Evolutionary conservation across 148 eudicot genomes (phyloP).

Genomic region (Heliosperma pusillum): DNA sequence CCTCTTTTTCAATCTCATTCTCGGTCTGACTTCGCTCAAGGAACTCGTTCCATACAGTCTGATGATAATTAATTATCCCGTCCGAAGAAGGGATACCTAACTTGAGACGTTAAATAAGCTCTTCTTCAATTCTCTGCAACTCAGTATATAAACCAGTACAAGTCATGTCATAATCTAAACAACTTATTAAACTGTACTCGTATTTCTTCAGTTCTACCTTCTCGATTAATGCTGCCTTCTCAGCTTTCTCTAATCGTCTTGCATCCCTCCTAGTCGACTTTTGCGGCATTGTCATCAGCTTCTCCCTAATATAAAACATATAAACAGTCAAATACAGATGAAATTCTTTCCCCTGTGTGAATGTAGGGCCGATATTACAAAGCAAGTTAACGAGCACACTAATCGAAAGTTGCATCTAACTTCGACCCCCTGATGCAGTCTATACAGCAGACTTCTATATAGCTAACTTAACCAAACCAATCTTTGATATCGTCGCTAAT

Average conservation of each 20-base stretch:
- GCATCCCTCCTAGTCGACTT: constrained; percentile 65
- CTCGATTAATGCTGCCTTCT: constrained; percentile 66
- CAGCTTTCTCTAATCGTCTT: constrained; percentile 79
- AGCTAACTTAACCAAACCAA: no score
- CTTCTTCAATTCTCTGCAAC: constrained; percentile 81
- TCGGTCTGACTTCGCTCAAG: constrained; percentile 30
- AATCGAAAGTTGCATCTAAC: no score
- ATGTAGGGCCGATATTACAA: no score
- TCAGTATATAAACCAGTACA: background rate
- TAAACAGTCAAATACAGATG: background rate
- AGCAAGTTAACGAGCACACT: no score
- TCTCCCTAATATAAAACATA: constrained; percentile 54
- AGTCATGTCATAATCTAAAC: background rate
- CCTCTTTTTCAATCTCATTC: constrained; percentile 54
- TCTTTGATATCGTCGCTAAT: no score
- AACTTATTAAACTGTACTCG: background rate
- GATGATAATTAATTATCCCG: constrained; percentile 54
- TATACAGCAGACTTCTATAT: no score
- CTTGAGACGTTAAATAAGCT: constrained; percentile 70
- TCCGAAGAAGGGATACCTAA: constrained; percentile 49
- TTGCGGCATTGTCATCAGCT: constrained; percentile 73
- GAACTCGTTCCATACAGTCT: constrained; percentile 32
- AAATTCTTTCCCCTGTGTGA: no score
- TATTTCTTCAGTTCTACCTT: constrained; percentile 36
- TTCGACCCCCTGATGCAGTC: no score